Conservation (phyloP, 2,329 filamentous ascomycete species). For the Cladorrhinum sp. region DNA sequence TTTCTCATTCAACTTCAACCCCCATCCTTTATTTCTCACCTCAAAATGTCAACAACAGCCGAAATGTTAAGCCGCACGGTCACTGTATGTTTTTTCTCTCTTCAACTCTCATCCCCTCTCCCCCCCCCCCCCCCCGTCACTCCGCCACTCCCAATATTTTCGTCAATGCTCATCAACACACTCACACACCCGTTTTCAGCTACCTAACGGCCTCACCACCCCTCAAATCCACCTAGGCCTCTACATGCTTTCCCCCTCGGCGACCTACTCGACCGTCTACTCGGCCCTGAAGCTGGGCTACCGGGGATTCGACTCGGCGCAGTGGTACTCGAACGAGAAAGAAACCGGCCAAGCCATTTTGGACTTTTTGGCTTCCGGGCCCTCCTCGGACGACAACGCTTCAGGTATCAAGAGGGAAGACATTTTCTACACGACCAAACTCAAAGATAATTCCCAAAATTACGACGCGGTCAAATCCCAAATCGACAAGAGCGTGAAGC, state of each 20-base stretch:
- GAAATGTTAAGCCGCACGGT: slow-evolving; percentile 12
- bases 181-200: too few relatives aligned
- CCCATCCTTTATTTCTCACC: too few relatives aligned
- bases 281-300: slow-evolving; percentile 55
- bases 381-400: slow-evolving; percentile 44
- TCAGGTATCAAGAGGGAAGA: slow-evolving; percentile 60
- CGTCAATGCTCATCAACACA: too few relatives aligned
- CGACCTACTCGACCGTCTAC: slow-evolving; percentile 56
- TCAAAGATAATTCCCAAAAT: slow-evolving; percentile 60
- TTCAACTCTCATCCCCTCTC: neutral
- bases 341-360: slow-evolving; percentile 65
- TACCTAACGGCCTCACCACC: slow-evolving; percentile 64
- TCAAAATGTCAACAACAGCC: slow-evolving; percentile 8
- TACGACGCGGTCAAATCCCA: slow-evolving; percentile 67
- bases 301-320: slow-evolving; percentile 51
- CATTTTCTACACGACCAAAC: slow-evolving; percentile 78
- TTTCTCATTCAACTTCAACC: too few relatives aligned
- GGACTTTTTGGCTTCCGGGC: slow-evolving; percentile 51
- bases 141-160: too few relatives aligned
- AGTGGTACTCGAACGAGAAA: slow-evolving; percentile 66
- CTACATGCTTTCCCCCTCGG: slow-evolving; percentile 64
- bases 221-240: slow-evolving; percentile 72
- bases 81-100: slow-evolving; percentile 5
- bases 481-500: slow-evolving; percentile 62
- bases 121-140: neutral